These are phyloP conservation scores for Scheffersomyces illinoinensis DNA, from an alignment of 1,139 yeast species.

Conservation along the genomic window DNA sequence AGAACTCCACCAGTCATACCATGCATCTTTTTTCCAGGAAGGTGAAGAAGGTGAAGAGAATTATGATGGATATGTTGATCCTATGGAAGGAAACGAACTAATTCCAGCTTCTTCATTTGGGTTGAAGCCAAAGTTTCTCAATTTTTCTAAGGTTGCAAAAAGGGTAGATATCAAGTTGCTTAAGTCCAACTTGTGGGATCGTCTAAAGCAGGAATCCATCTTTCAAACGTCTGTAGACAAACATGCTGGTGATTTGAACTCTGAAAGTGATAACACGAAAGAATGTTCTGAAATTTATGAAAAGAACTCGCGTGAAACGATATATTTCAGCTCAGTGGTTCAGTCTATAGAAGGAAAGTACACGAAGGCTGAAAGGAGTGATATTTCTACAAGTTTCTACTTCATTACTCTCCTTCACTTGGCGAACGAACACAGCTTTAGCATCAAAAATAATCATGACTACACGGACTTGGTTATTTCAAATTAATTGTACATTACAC, in stretches of 20 bases:
- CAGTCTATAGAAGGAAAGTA: background rate
- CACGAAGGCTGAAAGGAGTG: constrained; percentile 39
- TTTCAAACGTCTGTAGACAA: background rate
- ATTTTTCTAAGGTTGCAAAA: background rate
- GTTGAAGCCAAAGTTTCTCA: background rate
- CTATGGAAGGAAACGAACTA: background rate
- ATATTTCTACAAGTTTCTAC: constrained; percentile 83
- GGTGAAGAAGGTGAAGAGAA: background rate
- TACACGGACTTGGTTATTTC: background rate
- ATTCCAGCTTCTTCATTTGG: background rate
- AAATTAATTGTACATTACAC: background rate
- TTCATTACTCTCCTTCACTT: constrained; percentile 83
- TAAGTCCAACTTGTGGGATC: constrained; percentile 10
- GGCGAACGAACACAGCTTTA: constrained; percentile 84
- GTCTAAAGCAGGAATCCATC: background rate
- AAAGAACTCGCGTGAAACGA: background rate
- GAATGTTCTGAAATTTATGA: background rate
- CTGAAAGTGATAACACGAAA: background rate
- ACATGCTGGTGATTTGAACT: background rate
- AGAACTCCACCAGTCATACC: constrained; percentile 15
- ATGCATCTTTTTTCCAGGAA: constrained; percentile 12
- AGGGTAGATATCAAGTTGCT: constrained; percentile 1
- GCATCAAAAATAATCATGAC: background rate
- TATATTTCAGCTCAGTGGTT: background rate
- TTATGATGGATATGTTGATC: background rate